Percentiles rank a stretch among this genome's conserved stretches.
Evolutionary conservation across 768 basidiomycete genomes (phyloP).

Genomic region (Phylloporus rhodoxanthus): DNA sequence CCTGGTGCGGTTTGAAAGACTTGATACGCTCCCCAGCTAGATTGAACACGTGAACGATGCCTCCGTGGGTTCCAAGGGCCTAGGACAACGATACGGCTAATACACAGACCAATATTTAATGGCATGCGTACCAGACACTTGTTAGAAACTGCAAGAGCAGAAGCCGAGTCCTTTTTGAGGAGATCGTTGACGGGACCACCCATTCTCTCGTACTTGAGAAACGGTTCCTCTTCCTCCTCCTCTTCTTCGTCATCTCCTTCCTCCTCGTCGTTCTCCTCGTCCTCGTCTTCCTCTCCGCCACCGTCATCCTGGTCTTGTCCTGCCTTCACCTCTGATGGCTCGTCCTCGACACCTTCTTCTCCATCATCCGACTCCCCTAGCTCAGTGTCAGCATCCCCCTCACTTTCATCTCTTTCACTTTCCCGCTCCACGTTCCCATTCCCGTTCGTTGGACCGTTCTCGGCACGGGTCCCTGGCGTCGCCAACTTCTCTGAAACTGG

Average conservation of each 20-base stretch:
- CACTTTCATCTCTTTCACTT: constrained; percentile 1
- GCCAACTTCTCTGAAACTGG: constrained; percentile 2
- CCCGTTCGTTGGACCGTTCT: constrained; percentile 15
- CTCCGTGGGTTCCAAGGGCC: constrained; percentile 90
- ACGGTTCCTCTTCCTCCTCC: constrained; percentile 85
- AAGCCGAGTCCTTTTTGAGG: constrained; percentile 85
- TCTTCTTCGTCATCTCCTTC: constrained; percentile 32
- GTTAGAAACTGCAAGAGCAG: constrained; percentile 69
- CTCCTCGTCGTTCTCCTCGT: constrained; percentile 19
- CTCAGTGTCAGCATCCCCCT: constrained; percentile 2
- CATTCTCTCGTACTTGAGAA: constrained; percentile 86
- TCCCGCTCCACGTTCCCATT: constrained; percentile 7
- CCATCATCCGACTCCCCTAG: constrained; percentile 5
- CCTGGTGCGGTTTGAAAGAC: constrained; percentile 85
- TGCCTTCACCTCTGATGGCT: neutral
- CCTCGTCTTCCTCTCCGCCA: constrained; percentile 12
- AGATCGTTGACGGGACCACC: constrained; percentile 67
- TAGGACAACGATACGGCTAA: constrained; percentile 27
- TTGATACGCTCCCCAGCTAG: constrained; percentile 76
- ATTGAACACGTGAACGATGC: constrained; percentile 85
- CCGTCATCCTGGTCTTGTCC: constrained; percentile 1
- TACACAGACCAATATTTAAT: neutral
- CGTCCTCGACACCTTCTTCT: constrained; percentile 1
- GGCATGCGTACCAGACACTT: constrained; percentile 56
- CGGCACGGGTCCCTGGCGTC: neutral